phyloP scores from a whole-genome alignment of 768 basidiomycete species.

The Lentinula sp. region DNA sequence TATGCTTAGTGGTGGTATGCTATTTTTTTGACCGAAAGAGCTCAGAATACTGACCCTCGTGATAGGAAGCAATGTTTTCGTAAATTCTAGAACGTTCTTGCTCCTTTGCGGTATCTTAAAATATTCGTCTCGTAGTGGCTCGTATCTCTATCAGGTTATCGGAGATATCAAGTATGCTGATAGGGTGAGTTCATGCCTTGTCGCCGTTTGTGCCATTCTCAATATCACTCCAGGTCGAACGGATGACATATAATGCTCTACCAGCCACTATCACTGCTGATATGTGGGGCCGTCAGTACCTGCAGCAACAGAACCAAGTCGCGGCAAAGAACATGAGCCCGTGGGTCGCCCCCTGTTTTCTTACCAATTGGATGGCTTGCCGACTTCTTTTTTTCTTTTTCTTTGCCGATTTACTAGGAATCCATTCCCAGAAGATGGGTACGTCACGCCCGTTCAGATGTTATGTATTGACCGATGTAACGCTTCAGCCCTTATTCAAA shows the following conservation, averaged over 20 bases:
- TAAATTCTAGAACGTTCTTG: conserved; percentile 18
- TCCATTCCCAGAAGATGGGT: conserved; percentile 50
- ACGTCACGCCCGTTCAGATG: conserved; percentile 5
- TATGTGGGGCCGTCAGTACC: conserved; percentile 56
- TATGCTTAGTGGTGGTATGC: conserved; percentile 47
- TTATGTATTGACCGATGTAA: no score
- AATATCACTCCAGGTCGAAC: conserved; percentile 26
- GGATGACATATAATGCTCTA: conserved; percentile 46
- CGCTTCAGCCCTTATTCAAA: conserved; percentile 35
- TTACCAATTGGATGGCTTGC: not conserved
- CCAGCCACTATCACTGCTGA: conserved; percentile 46
- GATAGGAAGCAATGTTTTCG: conserved; percentile 57
- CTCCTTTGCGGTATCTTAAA: not conserved
- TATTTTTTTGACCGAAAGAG: not conserved
- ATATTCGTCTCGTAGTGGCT: conserved; percentile 29
- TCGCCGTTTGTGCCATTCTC: not conserved
- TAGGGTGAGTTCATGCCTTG: conserved; percentile 18
- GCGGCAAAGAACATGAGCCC: conserved; percentile 50
- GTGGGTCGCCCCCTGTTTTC: conserved; percentile 14
- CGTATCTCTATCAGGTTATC: conserved; percentile 50
- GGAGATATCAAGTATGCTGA: conserved; percentile 50
- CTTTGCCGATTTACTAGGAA: conserved; percentile 25
- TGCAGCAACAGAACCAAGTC: conserved; percentile 58
- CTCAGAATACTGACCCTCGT: not conserved
- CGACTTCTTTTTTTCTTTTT: not conserved